Evolutionary conservation across 176 grass and related monocot species (phyloP).

Genomic region (Musa beccarii): DNA sequence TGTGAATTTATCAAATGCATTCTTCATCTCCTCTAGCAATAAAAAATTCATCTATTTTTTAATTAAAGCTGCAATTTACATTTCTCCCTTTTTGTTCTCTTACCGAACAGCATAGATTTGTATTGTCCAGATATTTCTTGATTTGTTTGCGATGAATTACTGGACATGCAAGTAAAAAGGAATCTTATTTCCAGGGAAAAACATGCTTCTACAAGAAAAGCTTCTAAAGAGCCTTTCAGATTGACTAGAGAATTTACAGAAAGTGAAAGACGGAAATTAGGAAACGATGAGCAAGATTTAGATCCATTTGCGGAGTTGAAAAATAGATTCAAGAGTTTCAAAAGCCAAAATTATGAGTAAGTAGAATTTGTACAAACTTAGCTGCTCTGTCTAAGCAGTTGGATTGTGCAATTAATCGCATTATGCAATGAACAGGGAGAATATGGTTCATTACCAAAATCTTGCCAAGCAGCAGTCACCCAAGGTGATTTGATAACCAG

Average conservation of each 20-base stretch:
- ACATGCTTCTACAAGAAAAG: slow-evolving; percentile 25
- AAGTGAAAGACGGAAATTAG: slow-evolving; percentile 32
- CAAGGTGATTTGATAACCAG: slow-evolving; percentile 38
- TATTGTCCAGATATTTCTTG: background rate
- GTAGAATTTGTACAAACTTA: slow-evolving; percentile 27
- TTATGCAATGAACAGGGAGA: slow-evolving; percentile 45
- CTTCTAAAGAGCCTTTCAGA: slow-evolving; percentile 38
- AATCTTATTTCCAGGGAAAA: slow-evolving; percentile 47
- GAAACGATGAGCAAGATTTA: slow-evolving; percentile 20
- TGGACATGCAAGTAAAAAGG: background rate
- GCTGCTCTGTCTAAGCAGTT: background rate
- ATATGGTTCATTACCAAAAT: slow-evolving; percentile 40
- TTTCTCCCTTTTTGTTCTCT: background rate
- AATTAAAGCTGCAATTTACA: no score
- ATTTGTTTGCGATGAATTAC: slow-evolving; percentile 4
- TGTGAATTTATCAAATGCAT: no score
- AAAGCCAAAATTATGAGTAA: slow-evolving; percentile 56
- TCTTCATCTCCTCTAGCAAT: no score
- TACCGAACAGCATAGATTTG: background rate
- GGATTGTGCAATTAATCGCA: slow-evolving; percentile 21
- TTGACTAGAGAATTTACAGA: slow-evolving; percentile 38
- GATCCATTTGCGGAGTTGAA: slow-evolving; percentile 59
- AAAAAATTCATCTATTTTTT: no score
- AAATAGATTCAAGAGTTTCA: slow-evolving; percentile 77
- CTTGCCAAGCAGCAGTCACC: slow-evolving; percentile 70